These are phyloP conservation scores for Spatholobus suberectus DNA, from an alignment of 306 rosid species.

Conservation along the genomic window DNA sequence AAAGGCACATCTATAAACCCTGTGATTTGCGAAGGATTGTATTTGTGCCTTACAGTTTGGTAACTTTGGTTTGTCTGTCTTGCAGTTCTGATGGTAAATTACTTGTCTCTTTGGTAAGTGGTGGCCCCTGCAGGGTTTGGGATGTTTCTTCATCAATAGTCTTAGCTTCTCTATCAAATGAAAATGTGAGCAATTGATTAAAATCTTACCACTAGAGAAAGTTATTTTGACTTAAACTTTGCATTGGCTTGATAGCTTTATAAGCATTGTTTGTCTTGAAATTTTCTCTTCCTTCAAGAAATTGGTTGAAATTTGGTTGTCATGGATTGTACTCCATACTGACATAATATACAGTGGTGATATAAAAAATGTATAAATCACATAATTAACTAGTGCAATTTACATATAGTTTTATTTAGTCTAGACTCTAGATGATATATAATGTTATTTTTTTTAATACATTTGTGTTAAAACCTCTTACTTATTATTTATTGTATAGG, in stretches of 20 bases:
- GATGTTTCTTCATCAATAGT: conserved; percentile 67
- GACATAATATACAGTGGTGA: neutral
- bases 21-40: conserved; percentile 40
- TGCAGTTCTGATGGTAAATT: conserved; percentile 85
- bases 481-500: conserved; percentile 4
- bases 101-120: conserved; percentile 80
- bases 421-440: neutral
- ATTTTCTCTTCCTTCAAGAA: conserved; percentile 20
- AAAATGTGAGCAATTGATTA: conserved; percentile 67
- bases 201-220: conserved; percentile 17
- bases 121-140: conserved; percentile 95
- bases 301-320: conserved; percentile 11
- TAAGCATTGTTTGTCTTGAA: conserved; percentile 20
- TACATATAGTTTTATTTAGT: neutral
- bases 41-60: conserved; percentile 42
- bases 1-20: conserved; percentile 1
- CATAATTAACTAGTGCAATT: conserved; percentile 1
- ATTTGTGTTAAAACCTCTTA: neutral
- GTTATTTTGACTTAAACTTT: conserved; percentile 7
- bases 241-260: conserved; percentile 30
- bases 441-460: neutral
- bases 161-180: conserved; percentile 62
- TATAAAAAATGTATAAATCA: conserved; percentile 17
- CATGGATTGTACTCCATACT: conserved; percentile 9
- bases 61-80: conserved; percentile 43